These are phyloP conservation scores for Galium porrigens DNA, from an alignment of 305 asterid species.

Conservation along the genomic window DNA sequence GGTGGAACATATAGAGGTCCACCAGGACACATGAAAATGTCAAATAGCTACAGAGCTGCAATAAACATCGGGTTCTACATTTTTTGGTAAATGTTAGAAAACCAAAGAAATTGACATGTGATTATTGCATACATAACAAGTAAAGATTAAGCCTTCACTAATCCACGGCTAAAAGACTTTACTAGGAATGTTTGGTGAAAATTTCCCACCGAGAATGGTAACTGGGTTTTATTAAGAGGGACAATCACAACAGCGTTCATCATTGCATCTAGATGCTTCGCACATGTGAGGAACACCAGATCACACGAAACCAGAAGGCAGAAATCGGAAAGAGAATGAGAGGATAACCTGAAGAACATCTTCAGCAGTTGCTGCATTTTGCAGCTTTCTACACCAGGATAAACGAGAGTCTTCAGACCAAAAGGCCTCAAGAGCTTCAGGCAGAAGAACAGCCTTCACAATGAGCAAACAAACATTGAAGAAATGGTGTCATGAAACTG, in stretches of 20 bases:
- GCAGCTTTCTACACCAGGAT: slow-evolving; percentile 53
- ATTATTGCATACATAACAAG: background rate
- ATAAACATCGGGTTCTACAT: background rate
- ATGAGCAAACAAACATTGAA: slow-evolving; percentile 11
- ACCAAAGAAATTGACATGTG: background rate
- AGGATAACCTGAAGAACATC: slow-evolving; percentile 61
- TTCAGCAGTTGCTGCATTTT: slow-evolving; percentile 39
- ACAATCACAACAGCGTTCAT: background rate
- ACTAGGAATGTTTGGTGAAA: background rate
- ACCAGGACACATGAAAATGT: background rate
- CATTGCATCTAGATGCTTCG: background rate
- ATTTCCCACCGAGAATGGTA: background rate
- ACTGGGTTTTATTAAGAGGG: background rate
- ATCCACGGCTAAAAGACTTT: background rate
- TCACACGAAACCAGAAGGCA: background rate
- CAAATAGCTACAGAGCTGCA: background rate
- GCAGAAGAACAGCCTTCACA: slow-evolving; percentile 60
- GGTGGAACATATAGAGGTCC: background rate
- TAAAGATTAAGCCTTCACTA: background rate
- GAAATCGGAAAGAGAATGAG: slow-evolving; percentile 7
- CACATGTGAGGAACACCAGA: background rate
- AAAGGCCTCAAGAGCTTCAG: slow-evolving; percentile 45
- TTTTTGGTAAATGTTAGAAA: background rate
- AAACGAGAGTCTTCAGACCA: slow-evolving; percentile 59
- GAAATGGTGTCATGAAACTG: background rate